These are phyloP conservation scores for Zopfochytrium polystomum DNA, from an alignment of 371 early-diverging fungal genomes.

Conservation along the genomic window DNA sequence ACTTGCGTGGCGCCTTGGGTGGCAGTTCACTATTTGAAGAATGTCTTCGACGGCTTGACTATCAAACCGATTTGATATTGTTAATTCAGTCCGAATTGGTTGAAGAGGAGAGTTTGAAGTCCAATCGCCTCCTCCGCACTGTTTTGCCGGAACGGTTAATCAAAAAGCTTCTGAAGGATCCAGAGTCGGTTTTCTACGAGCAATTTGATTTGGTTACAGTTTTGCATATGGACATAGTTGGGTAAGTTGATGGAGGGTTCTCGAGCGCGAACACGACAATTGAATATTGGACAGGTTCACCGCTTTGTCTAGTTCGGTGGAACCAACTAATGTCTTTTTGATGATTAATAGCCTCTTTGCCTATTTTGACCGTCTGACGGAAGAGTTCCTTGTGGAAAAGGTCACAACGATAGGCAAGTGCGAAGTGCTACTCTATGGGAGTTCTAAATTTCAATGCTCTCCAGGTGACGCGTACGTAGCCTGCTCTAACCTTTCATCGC, in stretches of 20 bases:
- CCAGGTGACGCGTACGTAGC: conserved; percentile 50
- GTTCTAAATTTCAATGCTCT: too few species aligned
- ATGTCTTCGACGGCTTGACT: too few species aligned
- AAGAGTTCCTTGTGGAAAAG: conserved; percentile 42
- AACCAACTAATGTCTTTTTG: conserved; percentile 41
- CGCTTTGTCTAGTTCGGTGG: conserved; percentile 40
- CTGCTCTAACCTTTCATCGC: conserved; percentile 27
- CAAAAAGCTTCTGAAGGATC: conserved; percentile 34
- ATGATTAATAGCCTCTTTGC: conserved; percentile 44
- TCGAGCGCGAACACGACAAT: too few species aligned
- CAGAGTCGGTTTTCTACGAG: conserved; percentile 38
- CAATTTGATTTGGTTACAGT: conserved; percentile 34
- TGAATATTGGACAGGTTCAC: conserved; percentile 43
- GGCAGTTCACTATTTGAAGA: too few species aligned
- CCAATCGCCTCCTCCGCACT: conserved; percentile 33
- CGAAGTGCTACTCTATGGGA: too few species aligned
- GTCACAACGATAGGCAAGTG: conserved; percentile 46
- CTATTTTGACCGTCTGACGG: conserved; percentile 39
- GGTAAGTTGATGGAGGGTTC: conserved; percentile 48
- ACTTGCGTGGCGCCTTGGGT: too few species aligned
- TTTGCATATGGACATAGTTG: too few species aligned
- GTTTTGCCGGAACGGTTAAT: conserved; percentile 41
- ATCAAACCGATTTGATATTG: conserved; percentile 33
- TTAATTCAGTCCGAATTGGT: conserved; percentile 39
- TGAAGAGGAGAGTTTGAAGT: conserved; percentile 35